These are phyloP conservation scores for Rhynchospora pubera DNA, from an alignment of 176 grass and related monocot genomes.

Conservation along the genomic window DNA sequence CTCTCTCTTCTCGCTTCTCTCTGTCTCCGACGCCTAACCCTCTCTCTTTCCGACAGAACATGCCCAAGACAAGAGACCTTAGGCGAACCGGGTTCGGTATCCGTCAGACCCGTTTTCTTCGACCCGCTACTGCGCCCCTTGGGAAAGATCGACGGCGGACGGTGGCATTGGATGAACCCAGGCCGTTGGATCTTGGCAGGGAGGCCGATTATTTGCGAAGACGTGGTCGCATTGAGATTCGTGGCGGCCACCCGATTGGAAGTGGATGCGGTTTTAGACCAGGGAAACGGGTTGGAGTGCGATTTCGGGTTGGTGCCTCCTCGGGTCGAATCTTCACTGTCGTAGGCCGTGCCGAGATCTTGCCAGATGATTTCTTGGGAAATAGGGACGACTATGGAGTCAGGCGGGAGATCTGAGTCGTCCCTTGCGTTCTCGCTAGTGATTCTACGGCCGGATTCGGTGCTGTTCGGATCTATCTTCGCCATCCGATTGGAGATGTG, in stretches of 20 bases:
- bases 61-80: slow-evolving; percentile 98
- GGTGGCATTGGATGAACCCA: slow-evolving; percentile 28
- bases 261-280: slow-evolving; percentile 55
- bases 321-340: slow-evolving; percentile 93
- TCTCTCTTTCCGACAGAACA: slow-evolving; percentile 73
- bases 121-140: slow-evolving; percentile 36
- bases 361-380: slow-evolving; percentile 55
- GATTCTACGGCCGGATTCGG: background rate
- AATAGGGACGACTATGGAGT: slow-evolving; percentile 64
- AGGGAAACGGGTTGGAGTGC: slow-evolving; percentile 37
- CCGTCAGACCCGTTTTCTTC: slow-evolving; percentile 22
- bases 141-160: slow-evolving; percentile 58
- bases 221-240: slow-evolving; percentile 26
- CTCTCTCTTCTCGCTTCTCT: background rate
- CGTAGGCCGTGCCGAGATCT: slow-evolving; percentile 75
- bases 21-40: slow-evolving; percentile 24
- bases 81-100: slow-evolving; percentile 65
- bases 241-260: slow-evolving; percentile 41
- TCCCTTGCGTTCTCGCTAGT: background rate
- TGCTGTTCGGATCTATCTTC: background rate
- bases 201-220: slow-evolving; percentile 57
- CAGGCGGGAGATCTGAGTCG: slow-evolving; percentile 70
- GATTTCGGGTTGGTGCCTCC: slow-evolving; percentile 93
- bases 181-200: slow-evolving; percentile 47
- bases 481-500: background rate